Conservation (phyloP, 106 monocot species). For the Amphibolis antarctica region DNA sequence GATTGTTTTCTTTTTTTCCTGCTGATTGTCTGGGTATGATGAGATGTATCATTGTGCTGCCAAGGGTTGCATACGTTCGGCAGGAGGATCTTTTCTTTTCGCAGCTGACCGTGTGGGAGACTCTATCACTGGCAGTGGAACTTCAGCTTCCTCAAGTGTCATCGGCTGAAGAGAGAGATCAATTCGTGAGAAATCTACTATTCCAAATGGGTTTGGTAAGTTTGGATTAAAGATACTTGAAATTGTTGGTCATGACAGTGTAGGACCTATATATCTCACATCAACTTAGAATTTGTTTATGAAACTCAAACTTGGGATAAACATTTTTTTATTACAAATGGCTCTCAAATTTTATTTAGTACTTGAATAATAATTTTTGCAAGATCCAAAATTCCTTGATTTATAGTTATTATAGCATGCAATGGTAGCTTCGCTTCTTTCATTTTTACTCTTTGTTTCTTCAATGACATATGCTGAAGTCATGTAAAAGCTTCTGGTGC, state of each 20-base stretch:
- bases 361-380: no score
- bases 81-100: constrained; percentile 98
- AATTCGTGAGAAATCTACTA: constrained; percentile 55
- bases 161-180: constrained; percentile 52
- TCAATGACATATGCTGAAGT: no score
- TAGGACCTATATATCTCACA: background rate
- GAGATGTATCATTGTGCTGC: constrained; percentile 8
- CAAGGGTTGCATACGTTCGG: constrained; percentile 79
- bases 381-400: no score
- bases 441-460: no score
- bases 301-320: background rate
- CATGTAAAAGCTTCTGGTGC: no score
- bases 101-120: constrained; percentile 81
- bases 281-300: background rate
- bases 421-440: no score
- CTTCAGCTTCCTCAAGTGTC: constrained; percentile 53
- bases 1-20: no score
- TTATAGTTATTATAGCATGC: no score
- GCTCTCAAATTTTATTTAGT: no score
- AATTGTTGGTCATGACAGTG: background rate
- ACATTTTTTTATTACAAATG: no score
- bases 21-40: no score
- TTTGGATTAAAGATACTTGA: background rate
- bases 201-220: constrained; percentile 85
- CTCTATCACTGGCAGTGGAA: constrained; percentile 74